Conservation (phyloP, 208 protist genomes). For the Phytomonas francai region DNA sequence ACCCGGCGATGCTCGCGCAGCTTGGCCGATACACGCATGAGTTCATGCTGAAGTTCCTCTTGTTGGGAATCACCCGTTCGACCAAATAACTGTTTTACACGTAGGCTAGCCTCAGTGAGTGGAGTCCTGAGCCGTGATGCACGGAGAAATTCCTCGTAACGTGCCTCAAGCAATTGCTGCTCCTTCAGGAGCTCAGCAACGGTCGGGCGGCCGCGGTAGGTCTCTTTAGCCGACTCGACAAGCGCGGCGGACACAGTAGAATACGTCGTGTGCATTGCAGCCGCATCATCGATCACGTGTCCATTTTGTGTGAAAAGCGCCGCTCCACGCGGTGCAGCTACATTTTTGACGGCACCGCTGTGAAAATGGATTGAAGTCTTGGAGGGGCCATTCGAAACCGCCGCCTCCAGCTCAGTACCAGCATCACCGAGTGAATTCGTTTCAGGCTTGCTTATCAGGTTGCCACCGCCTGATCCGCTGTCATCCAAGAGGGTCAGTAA, state of each 20-base stretch:
- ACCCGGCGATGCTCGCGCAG: constrained; percentile 78
- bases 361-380: neutral
- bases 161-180: constrained; percentile 64
- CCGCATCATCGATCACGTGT: constrained; percentile 10
- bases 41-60: constrained; percentile 56
- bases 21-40: constrained; percentile 40
- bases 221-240: constrained; percentile 14
- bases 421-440: neutral
- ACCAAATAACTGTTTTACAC: neutral
- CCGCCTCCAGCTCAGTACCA: neutral
- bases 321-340: neutral
- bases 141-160: constrained; percentile 78
- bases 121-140: neutral
- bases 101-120: neutral
- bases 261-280: constrained; percentile 15
- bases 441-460: neutral
- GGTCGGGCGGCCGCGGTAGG: constrained; percentile 45
- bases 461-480: constrained; percentile 18
- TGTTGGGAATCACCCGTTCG: constrained; percentile 21
- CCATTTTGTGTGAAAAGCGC: constrained; percentile 4
- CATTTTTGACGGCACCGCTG: neutral
- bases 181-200: constrained; percentile 73
- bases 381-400: neutral
- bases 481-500: constrained; percentile 73
- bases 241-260: constrained; percentile 34